Percentiles rank a stretch among this genome's conserved stretches.
These are phyloP conservation scores for Eucalyptus caleyi DNA, from an alignment of 345 rosid species.

Conservation along the genomic window DNA sequence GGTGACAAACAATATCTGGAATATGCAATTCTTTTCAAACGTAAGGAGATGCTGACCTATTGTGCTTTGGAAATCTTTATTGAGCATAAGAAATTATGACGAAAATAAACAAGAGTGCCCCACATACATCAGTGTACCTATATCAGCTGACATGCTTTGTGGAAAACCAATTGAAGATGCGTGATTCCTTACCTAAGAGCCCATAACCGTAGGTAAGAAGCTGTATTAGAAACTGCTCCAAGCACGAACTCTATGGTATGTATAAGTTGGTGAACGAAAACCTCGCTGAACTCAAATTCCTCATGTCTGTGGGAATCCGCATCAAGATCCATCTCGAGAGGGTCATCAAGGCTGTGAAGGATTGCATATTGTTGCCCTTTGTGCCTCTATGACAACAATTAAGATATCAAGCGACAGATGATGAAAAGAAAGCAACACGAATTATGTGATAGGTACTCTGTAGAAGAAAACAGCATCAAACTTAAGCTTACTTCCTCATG, in stretches of 20 bases:
- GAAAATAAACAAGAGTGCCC: neutral
- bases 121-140: neutral
- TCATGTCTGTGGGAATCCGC: conserved; percentile 27
- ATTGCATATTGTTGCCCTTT: conserved; percentile 34
- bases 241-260: conserved; percentile 61
- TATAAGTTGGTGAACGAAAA: conserved; percentile 58
- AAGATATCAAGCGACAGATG: neutral
- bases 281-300: conserved; percentile 62
- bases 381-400: conserved; percentile 24
- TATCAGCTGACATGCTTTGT: neutral
- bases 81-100: neutral
- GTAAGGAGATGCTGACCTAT: neutral
- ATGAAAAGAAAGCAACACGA: neutral
- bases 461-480: neutral
- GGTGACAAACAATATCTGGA: neutral
- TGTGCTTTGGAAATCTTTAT: neutral
- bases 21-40: neutral
- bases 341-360: conserved; percentile 25
- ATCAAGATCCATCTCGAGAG: conserved; percentile 25
- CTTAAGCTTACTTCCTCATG: conserved; percentile 30
- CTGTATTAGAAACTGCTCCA: conserved; percentile 65
- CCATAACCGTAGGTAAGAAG: conserved; percentile 59
- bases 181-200: conserved; percentile 40
- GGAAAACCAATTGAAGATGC: neutral
- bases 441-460: neutral